A percentile compares a stretch with the other conserved stretches of the same genome.
These are phyloP conservation scores for Colletotrichum higginsianum DNA, from an alignment of 2,329 filamentous ascomycete species.

Conservation along the genomic window DNA sequence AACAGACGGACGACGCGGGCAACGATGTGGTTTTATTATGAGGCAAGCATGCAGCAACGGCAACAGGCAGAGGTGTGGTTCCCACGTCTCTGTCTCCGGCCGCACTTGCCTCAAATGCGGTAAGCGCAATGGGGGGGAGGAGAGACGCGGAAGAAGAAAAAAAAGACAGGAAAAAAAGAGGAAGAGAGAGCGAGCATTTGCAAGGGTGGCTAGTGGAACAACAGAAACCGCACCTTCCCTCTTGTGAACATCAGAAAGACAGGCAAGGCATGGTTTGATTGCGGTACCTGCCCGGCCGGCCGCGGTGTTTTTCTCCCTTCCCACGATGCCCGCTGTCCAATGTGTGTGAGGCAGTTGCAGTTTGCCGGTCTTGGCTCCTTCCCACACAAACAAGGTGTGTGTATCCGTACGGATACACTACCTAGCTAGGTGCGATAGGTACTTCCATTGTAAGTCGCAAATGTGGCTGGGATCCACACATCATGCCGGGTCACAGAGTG, in stretches of 20 bases:
- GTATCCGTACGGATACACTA: background rate
- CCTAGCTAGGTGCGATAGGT: no score
- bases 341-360: conserved; percentile 20
- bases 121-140: conserved; percentile 8
- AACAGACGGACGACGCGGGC: conserved; percentile 22
- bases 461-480: conserved; percentile 39
- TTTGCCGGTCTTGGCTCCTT: conserved; percentile 36
- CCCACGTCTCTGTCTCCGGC: conserved; percentile 5
- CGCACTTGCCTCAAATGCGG: conserved; percentile 18
- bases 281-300: conserved; percentile 22
- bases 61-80: conserved; percentile 18
- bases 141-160: background rate
- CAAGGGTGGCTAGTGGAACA: conserved; percentile 40
- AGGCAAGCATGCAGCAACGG: conserved; percentile 19
- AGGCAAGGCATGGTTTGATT: conserved; percentile 32
- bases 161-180: conserved; percentile 1
- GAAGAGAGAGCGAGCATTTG: conserved; percentile 18
- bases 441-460: no score
- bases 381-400: conserved; percentile 26
- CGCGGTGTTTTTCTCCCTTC: conserved; percentile 14
- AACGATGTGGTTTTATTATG: conserved; percentile 41
- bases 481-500: conserved; percentile 9
- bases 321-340: conserved; percentile 29
- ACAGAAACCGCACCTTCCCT: conserved; percentile 41
- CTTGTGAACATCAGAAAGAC: conserved; percentile 27